Base-by-base conservation (phyloP, 768 basidiomycete species). In the Lactifluus piperatus region DNA sequence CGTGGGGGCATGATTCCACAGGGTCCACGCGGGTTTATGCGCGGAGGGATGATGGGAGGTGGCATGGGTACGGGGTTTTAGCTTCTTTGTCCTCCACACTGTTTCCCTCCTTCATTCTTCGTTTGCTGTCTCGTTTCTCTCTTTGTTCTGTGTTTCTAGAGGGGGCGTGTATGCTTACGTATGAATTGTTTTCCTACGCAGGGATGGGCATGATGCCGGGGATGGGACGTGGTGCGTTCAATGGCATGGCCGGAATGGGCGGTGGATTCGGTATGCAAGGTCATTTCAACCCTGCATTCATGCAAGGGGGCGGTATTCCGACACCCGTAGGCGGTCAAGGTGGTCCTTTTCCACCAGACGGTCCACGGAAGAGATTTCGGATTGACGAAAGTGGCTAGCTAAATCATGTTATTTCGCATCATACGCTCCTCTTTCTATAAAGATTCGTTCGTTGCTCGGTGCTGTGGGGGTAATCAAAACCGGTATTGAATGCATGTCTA, bases 281-380 rank as follows among this genome's bases (percentile, higher is more conserved):
- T 16, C 85, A 88, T 72, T 83, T 85, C 74, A 88, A 88, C 68
- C 85, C 86, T 3, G 83, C 85, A 22, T 88, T 89, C 69, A 81
- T 85, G 76, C 79, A 77, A 67, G 74, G 67, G 16, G 54, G 59
- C 26, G 46, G 52, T 20, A 44, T 60, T 26, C 43, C 59, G 1
- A 24, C 54, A 16, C 27, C 44, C 13, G 50, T 61, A 7, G 54
- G 60, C 3, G 64, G 57, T 7, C 67, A 67, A 54, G 68, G 72
- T 36, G 70, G 69, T 10, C 71, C 74, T 56, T 74, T 71, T 61
- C 73, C 69, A 41, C 76, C 75, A 30, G 75, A 80, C 63, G 79
- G 79, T 49, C 76, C 77, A 27, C 73, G 79, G 66, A 84, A 84
- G 65, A 72, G 82, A 32, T 81, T 77, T 68, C 76, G 82, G 58